A percentile compares a stretch with the other conserved stretches of the same genome.
Evolutionary conservation across 169 alveolate species (phyloP).

Genomic region (Neospora caninum): DNA sequence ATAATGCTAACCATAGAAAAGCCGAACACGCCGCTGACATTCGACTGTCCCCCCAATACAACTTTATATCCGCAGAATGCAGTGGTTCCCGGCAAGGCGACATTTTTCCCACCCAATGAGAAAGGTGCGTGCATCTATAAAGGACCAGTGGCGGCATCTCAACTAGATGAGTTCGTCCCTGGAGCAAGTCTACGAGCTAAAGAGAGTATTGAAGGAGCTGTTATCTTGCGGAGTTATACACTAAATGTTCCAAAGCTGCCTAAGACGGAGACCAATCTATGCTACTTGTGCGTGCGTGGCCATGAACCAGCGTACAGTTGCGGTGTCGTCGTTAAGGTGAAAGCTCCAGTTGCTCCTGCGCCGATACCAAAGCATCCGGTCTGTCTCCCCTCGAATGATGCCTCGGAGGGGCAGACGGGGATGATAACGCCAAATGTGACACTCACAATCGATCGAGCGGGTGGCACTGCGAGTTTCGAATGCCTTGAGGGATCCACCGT

Average conservation of each 20-base stretch:
- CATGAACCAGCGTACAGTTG: neutral
- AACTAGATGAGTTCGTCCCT: neutral
- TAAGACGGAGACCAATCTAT: neutral
- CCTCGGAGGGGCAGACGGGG: neutral
- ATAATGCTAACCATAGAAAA: neutral
- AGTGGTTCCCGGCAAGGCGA: neutral
- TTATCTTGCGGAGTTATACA: neutral
- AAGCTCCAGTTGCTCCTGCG: neutral
- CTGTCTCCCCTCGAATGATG: neutral
- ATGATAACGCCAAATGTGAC: neutral
- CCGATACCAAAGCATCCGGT: neutral
- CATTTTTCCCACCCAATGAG: neutral
- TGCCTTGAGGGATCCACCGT: neutral
- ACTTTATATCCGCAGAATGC: neutral
- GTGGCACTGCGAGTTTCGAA: neutral
- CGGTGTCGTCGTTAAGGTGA: neutral
- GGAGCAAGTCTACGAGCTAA: neutral
- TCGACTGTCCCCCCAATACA: constrained; percentile 1
- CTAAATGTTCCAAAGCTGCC: neutral
- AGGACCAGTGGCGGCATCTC: neutral
- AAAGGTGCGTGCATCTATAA: neutral
- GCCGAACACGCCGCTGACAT: neutral
- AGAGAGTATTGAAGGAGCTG: neutral
- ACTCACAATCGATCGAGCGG: neutral
- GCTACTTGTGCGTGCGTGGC: constrained; percentile 21